These are phyloP conservation scores for Calonectria hongkongensis DNA, from an alignment of 2,329 filamentous ascomycete genomes.

Conservation along the genomic window DNA sequence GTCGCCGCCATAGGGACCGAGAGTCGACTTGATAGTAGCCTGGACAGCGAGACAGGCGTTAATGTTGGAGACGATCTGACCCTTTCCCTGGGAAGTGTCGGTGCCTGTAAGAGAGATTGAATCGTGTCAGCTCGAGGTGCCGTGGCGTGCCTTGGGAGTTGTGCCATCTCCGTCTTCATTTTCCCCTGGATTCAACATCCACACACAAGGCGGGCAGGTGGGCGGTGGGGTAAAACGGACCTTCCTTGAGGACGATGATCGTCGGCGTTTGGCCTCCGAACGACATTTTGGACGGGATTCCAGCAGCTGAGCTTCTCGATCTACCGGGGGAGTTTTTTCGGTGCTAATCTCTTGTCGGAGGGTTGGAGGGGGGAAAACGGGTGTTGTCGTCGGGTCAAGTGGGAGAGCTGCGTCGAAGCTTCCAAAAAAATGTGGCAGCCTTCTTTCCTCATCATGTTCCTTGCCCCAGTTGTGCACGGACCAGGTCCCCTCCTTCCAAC, in stretches of 20 bases:
- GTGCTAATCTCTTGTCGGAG: constrained; percentile 37
- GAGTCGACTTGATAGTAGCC: constrained; percentile 94
- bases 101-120: constrained; percentile 78
- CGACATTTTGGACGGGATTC: constrained; percentile 78
- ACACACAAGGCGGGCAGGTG: constrained; percentile 54
- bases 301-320: constrained; percentile 40
- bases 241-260: constrained; percentile 98
- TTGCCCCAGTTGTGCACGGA: constrained; percentile 56
- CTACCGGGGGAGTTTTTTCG: constrained; percentile 39
- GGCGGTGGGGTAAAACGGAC: constrained; percentile 75
- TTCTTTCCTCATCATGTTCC: constrained; percentile 56
- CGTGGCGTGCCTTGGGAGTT: constrained; percentile 33
- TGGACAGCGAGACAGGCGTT: constrained; percentile 98
- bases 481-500: constrained; percentile 45
- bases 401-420: constrained; percentile 64
- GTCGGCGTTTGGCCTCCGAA: constrained; percentile 98
- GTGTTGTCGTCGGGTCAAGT: constrained; percentile 54
- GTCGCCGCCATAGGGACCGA: constrained; percentile 97
- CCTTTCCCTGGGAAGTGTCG: constrained; percentile 97
- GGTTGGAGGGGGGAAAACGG: constrained; percentile 43
- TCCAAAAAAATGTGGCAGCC: constrained; percentile 71
- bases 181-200: constrained; percentile 45
- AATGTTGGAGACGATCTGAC: constrained; percentile 98
- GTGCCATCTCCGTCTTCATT: constrained; percentile 39
- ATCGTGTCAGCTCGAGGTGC: constrained; percentile 36